Evolutionary conservation across 768 basidiomycete genomes (phyloP).

Genomic region (Neoboletus brunneissimus): DNA sequence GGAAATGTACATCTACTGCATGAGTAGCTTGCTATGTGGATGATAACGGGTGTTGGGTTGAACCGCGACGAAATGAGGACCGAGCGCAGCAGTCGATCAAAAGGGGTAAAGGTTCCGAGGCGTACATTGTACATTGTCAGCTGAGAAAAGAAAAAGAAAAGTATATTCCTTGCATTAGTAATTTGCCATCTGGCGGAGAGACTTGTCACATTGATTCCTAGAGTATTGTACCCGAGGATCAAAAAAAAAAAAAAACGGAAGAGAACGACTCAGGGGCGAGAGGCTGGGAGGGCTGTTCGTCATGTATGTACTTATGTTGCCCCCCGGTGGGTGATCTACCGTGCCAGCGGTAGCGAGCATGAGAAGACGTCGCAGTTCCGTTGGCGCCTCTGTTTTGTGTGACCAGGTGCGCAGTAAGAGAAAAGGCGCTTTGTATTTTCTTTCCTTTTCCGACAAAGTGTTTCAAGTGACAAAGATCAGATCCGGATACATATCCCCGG

Average conservation of each 20-base stretch:
- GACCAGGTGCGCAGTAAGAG: background rate
- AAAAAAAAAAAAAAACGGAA: no score
- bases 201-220: accelerated
- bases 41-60: background rate
- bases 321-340: background rate
- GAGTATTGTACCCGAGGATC: background rate
- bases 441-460: background rate
- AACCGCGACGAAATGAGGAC: background rate
- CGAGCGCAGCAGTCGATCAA: background rate
- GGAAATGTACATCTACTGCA: no score
- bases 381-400: background rate
- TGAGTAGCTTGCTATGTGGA: background rate
- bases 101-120: background rate
- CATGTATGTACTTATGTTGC: background rate
- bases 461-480: background rate
- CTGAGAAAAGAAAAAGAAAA: background rate
- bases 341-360: background rate
- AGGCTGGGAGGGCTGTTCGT: background rate
- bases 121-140: background rate
- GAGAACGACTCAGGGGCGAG: no score
- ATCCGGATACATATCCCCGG: background rate
- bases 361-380: background rate
- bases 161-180: background rate
- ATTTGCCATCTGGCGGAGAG: background rate
- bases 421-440: background rate